Evolutionary conservation across 139 green algal species (phyloP).

Genomic region (Chlorella sp.): DNA sequence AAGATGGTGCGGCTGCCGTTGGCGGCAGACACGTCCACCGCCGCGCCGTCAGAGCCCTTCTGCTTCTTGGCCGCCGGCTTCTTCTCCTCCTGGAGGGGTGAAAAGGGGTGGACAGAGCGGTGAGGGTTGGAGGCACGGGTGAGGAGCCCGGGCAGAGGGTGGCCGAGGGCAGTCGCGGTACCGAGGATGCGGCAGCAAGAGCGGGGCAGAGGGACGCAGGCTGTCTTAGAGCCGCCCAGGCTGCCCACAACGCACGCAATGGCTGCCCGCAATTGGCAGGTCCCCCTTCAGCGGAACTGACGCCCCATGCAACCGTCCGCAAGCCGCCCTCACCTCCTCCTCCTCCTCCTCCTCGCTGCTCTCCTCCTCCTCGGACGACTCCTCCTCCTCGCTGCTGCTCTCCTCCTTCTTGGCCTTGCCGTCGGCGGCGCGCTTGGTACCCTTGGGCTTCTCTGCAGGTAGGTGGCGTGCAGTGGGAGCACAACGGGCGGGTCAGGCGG

Average conservation of each 20-base stretch:
- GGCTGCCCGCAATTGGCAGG: too few species aligned
- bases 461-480: neutral
- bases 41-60: constrained; percentile 38
- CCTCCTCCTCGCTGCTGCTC: constrained; percentile 13
- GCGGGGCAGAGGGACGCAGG: too few species aligned
- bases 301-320: too few species aligned
- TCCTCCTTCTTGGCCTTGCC: constrained; percentile 39
- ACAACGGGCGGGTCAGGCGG: neutral
- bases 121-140: neutral
- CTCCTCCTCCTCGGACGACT: constrained; percentile 33
- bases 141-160: neutral
- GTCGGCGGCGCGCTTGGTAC: constrained; percentile 38
- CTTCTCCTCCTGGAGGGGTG: constrained; percentile 17
- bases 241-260: too few species aligned
- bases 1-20: constrained; percentile 68
- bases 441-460: constrained; percentile 35
- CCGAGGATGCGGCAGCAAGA: too few species aligned
- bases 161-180: neutral
- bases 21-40: constrained; percentile 36
- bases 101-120: neutral
- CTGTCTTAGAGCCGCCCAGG: too few species aligned
- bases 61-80: constrained; percentile 58
- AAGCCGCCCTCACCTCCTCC: constrained; percentile 27
- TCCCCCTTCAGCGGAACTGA: too few species aligned
- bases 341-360: neutral